phyloP scores from a whole-genome alignment of 371 early-diverging fungal genomes.

The Rhizopus stolonifer region DNA sequence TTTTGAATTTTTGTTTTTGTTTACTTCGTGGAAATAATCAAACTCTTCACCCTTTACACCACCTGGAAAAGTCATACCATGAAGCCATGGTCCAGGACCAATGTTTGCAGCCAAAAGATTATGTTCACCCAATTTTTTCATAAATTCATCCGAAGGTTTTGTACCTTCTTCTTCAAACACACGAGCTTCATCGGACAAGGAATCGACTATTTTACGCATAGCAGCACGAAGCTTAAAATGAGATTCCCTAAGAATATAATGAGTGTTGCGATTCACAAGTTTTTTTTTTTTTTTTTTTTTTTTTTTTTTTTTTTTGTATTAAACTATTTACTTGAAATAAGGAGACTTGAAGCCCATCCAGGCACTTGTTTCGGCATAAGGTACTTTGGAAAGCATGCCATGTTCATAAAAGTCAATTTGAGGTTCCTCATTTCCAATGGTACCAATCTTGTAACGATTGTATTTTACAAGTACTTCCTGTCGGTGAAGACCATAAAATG shows the following conservation, averaged over 20 bases:
- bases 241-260: constrained; percentile 33
- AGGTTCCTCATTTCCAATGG: constrained; percentile 39
- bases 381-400: constrained; percentile 52
- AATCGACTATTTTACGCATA: constrained; percentile 38
- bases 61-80: constrained; percentile 41
- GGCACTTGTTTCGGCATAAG: constrained; percentile 54
- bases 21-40: constrained; percentile 65
- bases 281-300: neutral
- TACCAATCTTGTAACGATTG: constrained; percentile 50
- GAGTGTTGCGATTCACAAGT: neutral
- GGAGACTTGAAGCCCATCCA: constrained; percentile 56
- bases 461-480: constrained; percentile 65
- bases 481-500: constrained; percentile 71
- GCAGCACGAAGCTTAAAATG: constrained; percentile 51
- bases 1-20: neutral
- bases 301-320: neutral
- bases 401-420: constrained; percentile 28
- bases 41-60: constrained; percentile 57
- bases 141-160: constrained; percentile 49
- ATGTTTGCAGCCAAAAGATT: constrained; percentile 34
- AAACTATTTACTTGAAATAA: constrained; percentile 53
- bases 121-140: constrained; percentile 43
- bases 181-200: constrained; percentile 40
- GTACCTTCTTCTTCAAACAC: constrained; percentile 43
- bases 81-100: constrained; percentile 41